phyloP scores from a whole-genome alignment of 768 basidiomycete genomes.

The Lactifluus subvellereus region DNA sequence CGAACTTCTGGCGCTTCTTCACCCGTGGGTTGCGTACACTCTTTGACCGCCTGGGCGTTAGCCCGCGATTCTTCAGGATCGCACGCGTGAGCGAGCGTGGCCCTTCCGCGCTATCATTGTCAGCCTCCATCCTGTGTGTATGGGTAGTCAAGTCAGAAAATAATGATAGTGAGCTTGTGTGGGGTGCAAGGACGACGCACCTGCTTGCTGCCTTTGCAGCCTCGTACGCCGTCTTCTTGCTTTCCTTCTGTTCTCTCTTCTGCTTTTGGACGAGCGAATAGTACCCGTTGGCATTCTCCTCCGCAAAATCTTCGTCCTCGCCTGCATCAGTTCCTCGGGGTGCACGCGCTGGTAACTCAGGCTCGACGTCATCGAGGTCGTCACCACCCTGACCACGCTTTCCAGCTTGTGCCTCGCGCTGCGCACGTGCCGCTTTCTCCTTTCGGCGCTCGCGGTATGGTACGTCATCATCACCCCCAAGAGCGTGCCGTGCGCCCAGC shows the following conservation, averaged over 20 bases:
- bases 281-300: conserved; percentile 62
- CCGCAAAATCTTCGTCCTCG: conserved; percentile 36
- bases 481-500: conserved; percentile 62
- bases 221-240: conserved; percentile 81
- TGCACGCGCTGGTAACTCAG: conserved; percentile 31
- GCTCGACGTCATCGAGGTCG: conserved; percentile 58
- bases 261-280: conserved; percentile 83
- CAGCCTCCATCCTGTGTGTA: conserved; percentile 30
- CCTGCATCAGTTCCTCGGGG: conserved; percentile 34
- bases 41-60: conserved; percentile 87
- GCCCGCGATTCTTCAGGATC: conserved; percentile 90
- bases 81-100: conserved; percentile 86
- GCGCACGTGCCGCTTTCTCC: conserved; percentile 50
- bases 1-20: conserved; percentile 91
- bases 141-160: conserved; percentile 4
- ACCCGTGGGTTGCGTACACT: conserved; percentile 93
- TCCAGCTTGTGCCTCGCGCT: conserved; percentile 47
- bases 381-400: conserved; percentile 51
- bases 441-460: conserved; percentile 77
- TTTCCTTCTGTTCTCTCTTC: conserved; percentile 64
- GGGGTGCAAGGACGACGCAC: conserved; percentile 37
- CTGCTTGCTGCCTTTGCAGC: conserved; percentile 47
- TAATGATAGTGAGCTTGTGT: neutral
- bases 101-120: conserved; percentile 47
- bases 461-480: conserved; percentile 92